A percentile compares a stretch with the other conserved stretches of the same genome.
phyloP scores from a whole-genome alignment of 2,329 filamentous ascomycete species.

The Metarhizium guizhouense region DNA sequence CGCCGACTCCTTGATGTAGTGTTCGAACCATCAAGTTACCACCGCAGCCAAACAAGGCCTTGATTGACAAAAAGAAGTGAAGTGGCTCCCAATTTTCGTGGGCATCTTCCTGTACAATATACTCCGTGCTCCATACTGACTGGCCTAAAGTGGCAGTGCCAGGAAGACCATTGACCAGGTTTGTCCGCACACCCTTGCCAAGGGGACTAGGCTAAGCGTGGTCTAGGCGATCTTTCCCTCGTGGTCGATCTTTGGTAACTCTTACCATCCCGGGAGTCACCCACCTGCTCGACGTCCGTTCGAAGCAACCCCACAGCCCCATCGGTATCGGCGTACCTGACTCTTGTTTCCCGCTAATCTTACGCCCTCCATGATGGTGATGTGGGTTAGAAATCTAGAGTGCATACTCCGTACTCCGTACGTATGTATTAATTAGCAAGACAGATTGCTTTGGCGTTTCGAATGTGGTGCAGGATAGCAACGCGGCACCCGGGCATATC shows the following conservation, averaged over 20 bases:
- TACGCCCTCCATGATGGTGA: neutral
- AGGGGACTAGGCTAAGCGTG: neutral
- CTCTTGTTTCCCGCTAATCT: neutral
- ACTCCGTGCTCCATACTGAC: too few species aligned
- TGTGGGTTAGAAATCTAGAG: neutral
- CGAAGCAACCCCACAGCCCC: constrained; percentile 1
- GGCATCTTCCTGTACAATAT: too few species aligned
- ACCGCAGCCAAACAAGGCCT: too few species aligned
- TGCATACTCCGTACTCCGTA: too few species aligned
- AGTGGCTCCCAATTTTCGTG: neutral
- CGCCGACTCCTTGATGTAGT: neutral
- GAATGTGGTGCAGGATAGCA: neutral
- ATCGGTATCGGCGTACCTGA: constrained; percentile 1
- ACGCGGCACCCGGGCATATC: too few species aligned
- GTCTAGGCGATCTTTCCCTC: constrained; percentile 2
- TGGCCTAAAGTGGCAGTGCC: too few species aligned
- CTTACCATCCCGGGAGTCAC: neutral
- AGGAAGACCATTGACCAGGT: too few species aligned
- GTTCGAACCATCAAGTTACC: too few species aligned
- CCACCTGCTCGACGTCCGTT: neutral
- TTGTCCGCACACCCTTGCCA: neutral
- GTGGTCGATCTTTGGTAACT: neutral
- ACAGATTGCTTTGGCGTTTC: neutral
- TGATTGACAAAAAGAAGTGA: too few species aligned
- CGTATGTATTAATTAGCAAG: too few species aligned